These are phyloP conservation scores for Termitomyces sp. DNA, from an alignment of 768 basidiomycete species.

Conservation along the genomic window DNA sequence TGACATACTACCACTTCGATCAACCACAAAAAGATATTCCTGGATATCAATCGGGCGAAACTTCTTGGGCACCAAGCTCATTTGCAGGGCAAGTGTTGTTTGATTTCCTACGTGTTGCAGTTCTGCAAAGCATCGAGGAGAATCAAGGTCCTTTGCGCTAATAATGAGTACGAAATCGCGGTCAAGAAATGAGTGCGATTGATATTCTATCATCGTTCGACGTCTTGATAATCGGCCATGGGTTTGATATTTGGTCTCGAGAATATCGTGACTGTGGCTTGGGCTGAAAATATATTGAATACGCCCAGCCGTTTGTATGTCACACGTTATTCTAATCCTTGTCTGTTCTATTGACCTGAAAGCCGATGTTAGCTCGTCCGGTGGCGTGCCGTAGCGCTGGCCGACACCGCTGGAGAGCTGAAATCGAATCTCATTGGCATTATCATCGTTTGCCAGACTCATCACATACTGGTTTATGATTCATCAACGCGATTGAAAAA, in stretches of 20 bases:
- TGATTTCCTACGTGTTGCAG: conserved; percentile 20
- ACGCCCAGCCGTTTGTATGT: conserved; percentile 44
- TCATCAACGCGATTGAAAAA: background rate
- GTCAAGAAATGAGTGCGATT: conserved; percentile 36
- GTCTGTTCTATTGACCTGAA: conserved; percentile 24
- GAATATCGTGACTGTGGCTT: conserved; percentile 33
- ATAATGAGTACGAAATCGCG: conserved; percentile 49
- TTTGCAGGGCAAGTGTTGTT: conserved; percentile 41
- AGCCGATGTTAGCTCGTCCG: conserved; percentile 29
- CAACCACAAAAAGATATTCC: conserved; percentile 59
- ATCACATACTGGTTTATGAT: conserved; percentile 38
- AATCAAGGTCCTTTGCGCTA: conserved; percentile 42
- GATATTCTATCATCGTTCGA: conserved; percentile 32
- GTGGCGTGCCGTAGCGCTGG: conserved; percentile 44
- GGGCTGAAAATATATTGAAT: conserved; percentile 38
- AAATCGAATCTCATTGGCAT: conserved; percentile 43
- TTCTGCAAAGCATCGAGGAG: conserved; percentile 54
- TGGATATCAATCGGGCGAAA: conserved; percentile 36
- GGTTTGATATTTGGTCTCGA: conserved; percentile 26
- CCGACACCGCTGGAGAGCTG: conserved; percentile 48
- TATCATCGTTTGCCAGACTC: conserved; percentile 46
- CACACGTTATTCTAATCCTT: conserved; percentile 32
- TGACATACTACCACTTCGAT: conserved; percentile 53
- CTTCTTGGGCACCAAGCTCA: conserved; percentile 50
- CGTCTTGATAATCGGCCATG: conserved; percentile 32